Evolutionary conservation across 75 land plant genomes (phyloP).

Genomic region (Pseudotsuga menziesii): DNA sequence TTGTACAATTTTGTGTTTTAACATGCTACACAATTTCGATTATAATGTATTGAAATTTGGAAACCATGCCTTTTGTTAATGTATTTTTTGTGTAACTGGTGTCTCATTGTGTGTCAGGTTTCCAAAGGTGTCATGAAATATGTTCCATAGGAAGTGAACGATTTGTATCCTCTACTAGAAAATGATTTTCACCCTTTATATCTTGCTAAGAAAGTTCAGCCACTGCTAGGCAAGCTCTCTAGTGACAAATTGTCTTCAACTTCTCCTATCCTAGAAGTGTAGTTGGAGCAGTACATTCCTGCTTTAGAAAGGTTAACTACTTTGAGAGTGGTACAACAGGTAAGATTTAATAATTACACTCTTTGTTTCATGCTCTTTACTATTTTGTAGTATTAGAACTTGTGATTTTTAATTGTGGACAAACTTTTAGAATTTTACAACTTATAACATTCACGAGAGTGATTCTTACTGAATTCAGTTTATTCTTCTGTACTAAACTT

Average conservation of each 20-base stretch:
- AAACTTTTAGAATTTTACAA: too few species aligned
- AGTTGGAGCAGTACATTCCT: slow-evolving; percentile 74
- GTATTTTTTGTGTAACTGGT: too few species aligned
- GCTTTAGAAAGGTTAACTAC: slow-evolving; percentile 79
- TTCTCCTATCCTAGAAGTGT: slow-evolving; percentile 89
- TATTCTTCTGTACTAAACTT: too few species aligned
- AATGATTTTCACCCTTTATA: slow-evolving; percentile 87
- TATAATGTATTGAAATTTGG: too few species aligned
- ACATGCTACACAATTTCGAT: too few species aligned
- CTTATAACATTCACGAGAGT: too few species aligned
- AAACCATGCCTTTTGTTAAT: too few species aligned
- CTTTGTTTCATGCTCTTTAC: neutral
- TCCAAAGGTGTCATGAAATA: slow-evolving; percentile 88
- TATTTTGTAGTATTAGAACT: neutral
- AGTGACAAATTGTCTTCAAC: slow-evolving; percentile 85
- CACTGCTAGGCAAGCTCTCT: slow-evolving; percentile 61
- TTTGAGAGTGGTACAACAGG: slow-evolving; percentile 89
- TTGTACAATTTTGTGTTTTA: too few species aligned
- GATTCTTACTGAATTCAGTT: too few species aligned
- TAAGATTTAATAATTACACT: neutral
- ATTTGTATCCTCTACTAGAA: slow-evolving; percentile 71
- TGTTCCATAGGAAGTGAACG: slow-evolving; percentile 85
- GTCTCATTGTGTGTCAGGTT: slow-evolving; percentile 26
- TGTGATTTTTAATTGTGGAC: neutral
- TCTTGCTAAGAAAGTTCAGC: slow-evolving; percentile 75